A percentile compares a stretch with the other conserved stretches of the same genome.
phyloP scores from a whole-genome alignment of 2,329 filamentous ascomycete genomes.

The Volutella citrinella region DNA sequence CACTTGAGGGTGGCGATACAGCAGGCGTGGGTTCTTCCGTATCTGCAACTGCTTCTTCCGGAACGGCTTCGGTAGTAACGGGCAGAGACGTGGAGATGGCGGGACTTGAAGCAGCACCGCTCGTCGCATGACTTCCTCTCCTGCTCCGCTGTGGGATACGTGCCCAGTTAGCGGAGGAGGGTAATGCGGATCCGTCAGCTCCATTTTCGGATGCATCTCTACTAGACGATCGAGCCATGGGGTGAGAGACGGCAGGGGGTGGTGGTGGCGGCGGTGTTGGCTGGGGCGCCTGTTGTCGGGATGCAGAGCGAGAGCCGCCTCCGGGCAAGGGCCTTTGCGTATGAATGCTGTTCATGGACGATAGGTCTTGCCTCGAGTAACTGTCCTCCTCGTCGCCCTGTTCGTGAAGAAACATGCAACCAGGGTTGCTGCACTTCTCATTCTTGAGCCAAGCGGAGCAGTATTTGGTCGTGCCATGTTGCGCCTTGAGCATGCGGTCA shows the following conservation, averaged over 20 bases:
- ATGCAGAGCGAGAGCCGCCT: conserved; percentile 51
- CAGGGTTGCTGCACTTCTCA: conserved; percentile 90
- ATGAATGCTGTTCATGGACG: conserved; percentile 87
- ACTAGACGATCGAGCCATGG: conserved; percentile 75
- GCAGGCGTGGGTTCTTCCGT: conserved; percentile 25
- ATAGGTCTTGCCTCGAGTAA: conserved; percentile 90
- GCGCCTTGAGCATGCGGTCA: conserved; percentile 77
- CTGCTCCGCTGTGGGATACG: conserved; percentile 64
- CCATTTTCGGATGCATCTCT: conserved; percentile 71
- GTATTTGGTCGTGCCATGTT: conserved; percentile 91
- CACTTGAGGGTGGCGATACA: conserved; percentile 17
- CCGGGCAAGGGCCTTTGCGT: conserved; percentile 66
- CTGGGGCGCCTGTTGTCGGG: conserved; percentile 46
- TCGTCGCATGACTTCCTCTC: conserved; percentile 76
- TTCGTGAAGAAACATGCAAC: conserved; percentile 98
- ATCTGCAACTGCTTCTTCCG: conserved; percentile 39
- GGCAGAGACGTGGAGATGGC: conserved; percentile 62
- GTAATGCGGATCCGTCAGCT: conserved; percentile 84
- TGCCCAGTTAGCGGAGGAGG: conserved; percentile 93
- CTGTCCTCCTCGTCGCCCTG: conserved; percentile 97
- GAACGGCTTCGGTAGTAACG: conserved; percentile 47
- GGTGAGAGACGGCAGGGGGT: conserved; percentile 45
- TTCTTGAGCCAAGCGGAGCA: conserved; percentile 95
- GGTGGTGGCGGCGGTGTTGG: conserved; percentile 36
- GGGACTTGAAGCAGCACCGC: conserved; percentile 78